These are phyloP conservation scores for Colletotrichum simmondsii DNA, from an alignment of 2,329 filamentous ascomycete species.

Conservation along the genomic window DNA sequence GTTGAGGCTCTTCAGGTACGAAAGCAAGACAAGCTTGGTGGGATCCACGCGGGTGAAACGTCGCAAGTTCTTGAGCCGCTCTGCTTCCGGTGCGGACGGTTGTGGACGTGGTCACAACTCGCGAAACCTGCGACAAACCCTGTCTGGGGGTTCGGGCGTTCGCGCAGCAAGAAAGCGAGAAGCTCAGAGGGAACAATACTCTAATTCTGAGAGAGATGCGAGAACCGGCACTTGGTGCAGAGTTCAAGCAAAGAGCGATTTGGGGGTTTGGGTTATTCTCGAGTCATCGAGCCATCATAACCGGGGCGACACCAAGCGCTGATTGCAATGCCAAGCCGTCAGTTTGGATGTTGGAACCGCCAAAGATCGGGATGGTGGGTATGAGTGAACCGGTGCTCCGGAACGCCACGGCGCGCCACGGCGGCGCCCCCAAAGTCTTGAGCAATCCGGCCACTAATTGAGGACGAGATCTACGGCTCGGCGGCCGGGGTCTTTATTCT, in stretches of 20 bases:
- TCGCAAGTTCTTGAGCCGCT: conserved; percentile 32
- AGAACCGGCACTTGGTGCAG: not conserved
- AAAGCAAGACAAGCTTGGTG: conserved; percentile 6
- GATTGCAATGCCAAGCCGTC: conserved; percentile 21
- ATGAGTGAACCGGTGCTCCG: not conserved
- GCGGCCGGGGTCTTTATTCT: not conserved
- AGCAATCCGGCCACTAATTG: not conserved
- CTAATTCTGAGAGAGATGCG: not conserved
- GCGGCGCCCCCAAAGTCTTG: not conserved
- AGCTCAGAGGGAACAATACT: not conserved
- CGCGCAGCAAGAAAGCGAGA: not conserved
- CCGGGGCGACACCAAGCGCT: not conserved
- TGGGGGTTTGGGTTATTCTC: not conserved
- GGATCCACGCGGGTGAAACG: conserved; percentile 30
- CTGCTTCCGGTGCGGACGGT: conserved; percentile 26
- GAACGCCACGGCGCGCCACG: not conserved
- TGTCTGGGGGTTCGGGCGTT: conserved; percentile 12
- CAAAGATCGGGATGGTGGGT: not conserved
- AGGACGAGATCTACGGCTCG: not conserved
- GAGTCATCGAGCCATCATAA: not conserved
- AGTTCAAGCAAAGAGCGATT: not conserved
- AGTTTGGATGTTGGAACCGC: conserved; percentile 19
- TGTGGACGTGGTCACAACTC: conserved; percentile 5
- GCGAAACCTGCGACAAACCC: conserved; percentile 27
- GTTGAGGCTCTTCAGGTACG: conserved; percentile 8